Evolutionary conservation across 148 eudicot genomes (phyloP).

Genomic region (Gaultheria prostrata): DNA sequence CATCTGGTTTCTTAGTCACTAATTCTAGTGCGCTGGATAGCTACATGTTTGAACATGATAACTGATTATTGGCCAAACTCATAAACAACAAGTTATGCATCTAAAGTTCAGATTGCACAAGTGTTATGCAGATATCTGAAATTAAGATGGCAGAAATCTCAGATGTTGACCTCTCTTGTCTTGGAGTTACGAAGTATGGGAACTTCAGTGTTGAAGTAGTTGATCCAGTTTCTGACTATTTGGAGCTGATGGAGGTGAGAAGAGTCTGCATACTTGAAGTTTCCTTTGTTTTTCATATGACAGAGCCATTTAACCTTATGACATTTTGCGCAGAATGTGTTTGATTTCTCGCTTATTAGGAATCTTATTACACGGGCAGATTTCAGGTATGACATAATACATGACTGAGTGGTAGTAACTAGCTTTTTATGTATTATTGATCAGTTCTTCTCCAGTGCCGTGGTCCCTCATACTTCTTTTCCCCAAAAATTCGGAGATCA

Average conservation of each 20-base stretch:
- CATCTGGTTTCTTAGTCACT: neutral
- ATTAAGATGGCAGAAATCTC: constrained; percentile 87
- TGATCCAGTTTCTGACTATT: constrained; percentile 91
- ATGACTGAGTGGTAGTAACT: neutral
- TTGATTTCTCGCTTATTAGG: constrained; percentile 85
- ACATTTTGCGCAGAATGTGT: constrained; percentile 65
- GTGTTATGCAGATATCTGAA: constrained; percentile 78
- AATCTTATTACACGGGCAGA: constrained; percentile 69
- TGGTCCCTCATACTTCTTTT: neutral
- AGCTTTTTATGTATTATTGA: neutral
- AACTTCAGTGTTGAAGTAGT: constrained; percentile 86
- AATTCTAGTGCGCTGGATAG: neutral
- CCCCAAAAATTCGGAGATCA: neutral
- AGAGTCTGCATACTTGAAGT: constrained; percentile 7
- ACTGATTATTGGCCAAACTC: neutral
- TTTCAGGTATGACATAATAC: constrained; percentile 61
- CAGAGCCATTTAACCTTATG: constrained; percentile 8
- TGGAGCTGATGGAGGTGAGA: constrained; percentile 94
- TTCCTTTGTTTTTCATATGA: neutral
- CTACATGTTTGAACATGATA: neutral
- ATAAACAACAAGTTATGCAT: constrained; percentile 3
- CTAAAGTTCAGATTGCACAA: constrained; percentile 18
- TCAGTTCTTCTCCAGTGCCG: neutral
- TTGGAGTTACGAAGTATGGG: constrained; percentile 71
- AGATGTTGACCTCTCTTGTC: constrained; percentile 72